Conservation (phyloP, 495 filamentous ascomycete genomes). For the Podospora conica region DNA sequence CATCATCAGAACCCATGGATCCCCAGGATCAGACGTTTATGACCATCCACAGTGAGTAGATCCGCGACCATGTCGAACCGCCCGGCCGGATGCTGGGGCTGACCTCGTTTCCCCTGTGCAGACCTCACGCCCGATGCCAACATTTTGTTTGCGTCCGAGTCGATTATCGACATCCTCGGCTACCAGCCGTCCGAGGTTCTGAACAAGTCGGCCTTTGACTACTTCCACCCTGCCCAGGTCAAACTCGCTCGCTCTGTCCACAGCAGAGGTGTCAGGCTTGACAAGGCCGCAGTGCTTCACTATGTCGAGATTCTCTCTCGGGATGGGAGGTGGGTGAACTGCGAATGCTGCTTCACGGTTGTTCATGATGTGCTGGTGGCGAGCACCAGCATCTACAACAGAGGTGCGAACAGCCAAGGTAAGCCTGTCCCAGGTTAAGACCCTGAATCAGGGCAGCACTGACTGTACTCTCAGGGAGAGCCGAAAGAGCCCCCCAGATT, state of each 20-base stretch:
- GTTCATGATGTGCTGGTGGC: constrained; percentile 84
- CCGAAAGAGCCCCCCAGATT: constrained; percentile 71
- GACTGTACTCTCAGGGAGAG: constrained; percentile 52
- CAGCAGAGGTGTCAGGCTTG: constrained; percentile 64
- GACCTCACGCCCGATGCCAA: constrained; percentile 71
- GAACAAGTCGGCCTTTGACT: constrained; percentile 76
- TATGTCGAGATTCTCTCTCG: constrained; percentile 68
- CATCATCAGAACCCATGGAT: constrained; percentile 52
- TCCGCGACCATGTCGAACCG: background rate
- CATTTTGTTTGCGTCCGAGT: constrained; percentile 78
- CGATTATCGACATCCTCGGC: constrained; percentile 74
- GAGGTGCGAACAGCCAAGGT: constrained; percentile 69
- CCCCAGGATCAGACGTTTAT: constrained; percentile 73
- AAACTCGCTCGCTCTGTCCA: constrained; percentile 70
- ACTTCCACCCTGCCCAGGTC: constrained; percentile 78
- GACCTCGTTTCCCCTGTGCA: constrained; percentile 25
- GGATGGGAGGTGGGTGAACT: constrained; percentile 68
- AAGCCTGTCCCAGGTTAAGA: constrained; percentile 2
- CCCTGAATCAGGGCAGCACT: background rate
- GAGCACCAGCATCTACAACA: constrained; percentile 73
- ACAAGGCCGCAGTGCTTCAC: constrained; percentile 79
- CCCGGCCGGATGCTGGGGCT: background rate
- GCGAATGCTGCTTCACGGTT: constrained; percentile 85
- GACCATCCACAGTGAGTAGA: constrained; percentile 75
- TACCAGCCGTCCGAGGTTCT: constrained; percentile 70